These are phyloP conservation scores for Cladosporium colombiae DNA, from an alignment of 2,329 filamentous ascomycete genomes.

Conservation along the genomic window DNA sequence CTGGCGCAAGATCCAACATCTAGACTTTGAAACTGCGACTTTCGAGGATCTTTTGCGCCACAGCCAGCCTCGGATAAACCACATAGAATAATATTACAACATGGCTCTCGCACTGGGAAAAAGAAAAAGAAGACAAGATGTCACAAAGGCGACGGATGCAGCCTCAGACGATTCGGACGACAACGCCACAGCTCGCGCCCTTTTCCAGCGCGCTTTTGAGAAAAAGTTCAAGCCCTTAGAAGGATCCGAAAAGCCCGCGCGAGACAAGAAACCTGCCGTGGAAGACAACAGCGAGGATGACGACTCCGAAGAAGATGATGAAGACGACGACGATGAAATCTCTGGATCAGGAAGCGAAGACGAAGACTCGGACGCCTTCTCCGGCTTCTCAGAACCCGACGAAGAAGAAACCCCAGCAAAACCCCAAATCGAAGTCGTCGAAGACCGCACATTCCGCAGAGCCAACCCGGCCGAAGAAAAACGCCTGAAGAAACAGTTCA, in stretches of 20 bases:
- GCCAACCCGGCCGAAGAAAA: constrained; percentile 10
- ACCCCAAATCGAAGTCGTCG: constrained; percentile 19
- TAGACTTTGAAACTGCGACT: constrained; percentile 17
- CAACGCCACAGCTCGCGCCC: constrained; percentile 62
- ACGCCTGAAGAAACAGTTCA: constrained; percentile 17
- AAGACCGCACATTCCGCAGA: constrained; percentile 3
- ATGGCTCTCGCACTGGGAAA: constrained; percentile 49
- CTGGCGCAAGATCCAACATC: constrained; percentile 10
- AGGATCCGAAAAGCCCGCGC: constrained; percentile 32
- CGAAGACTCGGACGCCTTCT: constrained; percentile 4
- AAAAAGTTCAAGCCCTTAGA: constrained; percentile 72
- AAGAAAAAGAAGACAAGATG: constrained; percentile 45
- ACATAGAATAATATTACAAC: constrained; percentile 3
- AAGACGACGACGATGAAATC: constrained; percentile 60
- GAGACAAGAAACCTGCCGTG: constrained; percentile 33
- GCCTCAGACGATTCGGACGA: constrained; percentile 29
- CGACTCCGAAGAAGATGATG: constrained; percentile 26
- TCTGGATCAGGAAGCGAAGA: constrained; percentile 44
- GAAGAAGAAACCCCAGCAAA: background rate
- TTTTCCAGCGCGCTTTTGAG: constrained; percentile 85
- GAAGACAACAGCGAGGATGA: constrained; percentile 18
- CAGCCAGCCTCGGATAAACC: background rate
- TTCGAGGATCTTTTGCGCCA: constrained; percentile 11
- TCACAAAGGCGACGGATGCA: constrained; percentile 21
- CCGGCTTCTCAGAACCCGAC: background rate